Base-by-base conservation (phyloP, 345 rosid species). In the Pugionium dolabratum region DNA sequence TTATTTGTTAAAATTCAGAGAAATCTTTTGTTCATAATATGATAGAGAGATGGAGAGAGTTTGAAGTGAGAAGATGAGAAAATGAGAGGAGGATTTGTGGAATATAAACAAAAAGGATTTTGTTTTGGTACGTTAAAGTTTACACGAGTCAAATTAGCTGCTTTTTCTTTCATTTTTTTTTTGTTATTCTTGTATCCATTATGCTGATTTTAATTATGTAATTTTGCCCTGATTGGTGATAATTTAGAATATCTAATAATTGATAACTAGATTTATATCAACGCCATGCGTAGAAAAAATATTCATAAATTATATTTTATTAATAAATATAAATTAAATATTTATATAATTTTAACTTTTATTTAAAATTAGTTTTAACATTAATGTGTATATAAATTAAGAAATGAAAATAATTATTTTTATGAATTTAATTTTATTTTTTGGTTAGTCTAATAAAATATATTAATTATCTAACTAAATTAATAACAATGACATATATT, bases 61-160 rank as follows among this genome's bases (percentile, higher is more conserved):
- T 66, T 66, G 72, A 73, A 73, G 77, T 73, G 67, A 59, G 76
- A 53, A 59, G 72, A 73, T 66, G 77, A 66, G 77, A 73, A 73
- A 73, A 53, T 50, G 76, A 66, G 77, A 73, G 77, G 67, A 73
- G 50, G 77, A 59, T 59, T 73, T 73, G 72, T 63, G 36, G 67
- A 53, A 73, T 73, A 73, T 73, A 73, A 72, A 72, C 76, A 42
- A 72, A 72, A 43, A 67, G 56, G 18, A 59, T 73, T 72, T 66
- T 32, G 50, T 66, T 58, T 66, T 59, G 51, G 52, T 52, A 73
- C 72, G 72, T 73, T 66, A 51, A 52, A 59, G 56, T 59, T 64
- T 58, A 72, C 66, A 35, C 5, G 49, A 65, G 66, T 64, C 66
- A 54, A 54, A 4, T 69, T 66, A 43, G 52, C 27, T 53, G 32